Percentiles rank a stretch among this genome's conserved stretches.
Conservation (phyloP, 768 basidiomycete species). For the Lentinula edodes region DNA sequence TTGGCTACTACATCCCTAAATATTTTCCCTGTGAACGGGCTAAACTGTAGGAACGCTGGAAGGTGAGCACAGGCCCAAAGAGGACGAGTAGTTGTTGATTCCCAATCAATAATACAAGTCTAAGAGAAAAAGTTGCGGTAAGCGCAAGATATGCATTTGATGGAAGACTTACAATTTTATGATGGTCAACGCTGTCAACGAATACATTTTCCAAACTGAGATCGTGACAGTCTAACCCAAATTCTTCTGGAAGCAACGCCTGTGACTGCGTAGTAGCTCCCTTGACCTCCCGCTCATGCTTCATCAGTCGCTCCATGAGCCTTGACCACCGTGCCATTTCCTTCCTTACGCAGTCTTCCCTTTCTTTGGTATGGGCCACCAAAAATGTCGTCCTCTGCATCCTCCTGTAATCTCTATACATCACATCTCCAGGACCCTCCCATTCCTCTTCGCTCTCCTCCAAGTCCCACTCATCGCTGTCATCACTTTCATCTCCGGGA, state of each 20-base stretch:
- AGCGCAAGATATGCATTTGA: not conserved
- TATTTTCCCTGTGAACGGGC: conserved; percentile 64
- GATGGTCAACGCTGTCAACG: conserved; percentile 62
- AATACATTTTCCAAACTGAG: conserved; percentile 82
- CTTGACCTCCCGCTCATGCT: conserved; percentile 17
- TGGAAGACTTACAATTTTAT: conserved; percentile 57
- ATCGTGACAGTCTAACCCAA: conserved; percentile 82
- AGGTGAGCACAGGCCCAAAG: conserved; percentile 83
- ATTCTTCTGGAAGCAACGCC: conserved; percentile 44
- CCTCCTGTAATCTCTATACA: conserved; percentile 80
- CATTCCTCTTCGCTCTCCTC: conserved; percentile 78
- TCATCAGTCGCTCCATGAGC: conserved; percentile 56
- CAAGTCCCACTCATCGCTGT: conserved; percentile 73
- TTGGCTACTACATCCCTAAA: conserved; percentile 62
- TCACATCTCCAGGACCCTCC: conserved; percentile 70
- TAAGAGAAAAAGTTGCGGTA: conserved; percentile 21
- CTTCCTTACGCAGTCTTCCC: conserved; percentile 56
- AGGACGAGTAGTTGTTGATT: conserved; percentile 83
- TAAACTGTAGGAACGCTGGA: conserved; percentile 74
- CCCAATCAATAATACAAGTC: conserved; percentile 90
- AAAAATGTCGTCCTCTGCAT: conserved; percentile 79
- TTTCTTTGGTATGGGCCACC: conserved; percentile 58
- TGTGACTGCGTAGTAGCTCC: conserved; percentile 14
- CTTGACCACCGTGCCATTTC: conserved; percentile 72
- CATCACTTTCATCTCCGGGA: conserved; percentile 70